Percentiles rank a stretch among this genome's conserved stretches.
Conservation (phyloP, 139 green algal species). For the Edaphochlamys debaryana region DNA sequence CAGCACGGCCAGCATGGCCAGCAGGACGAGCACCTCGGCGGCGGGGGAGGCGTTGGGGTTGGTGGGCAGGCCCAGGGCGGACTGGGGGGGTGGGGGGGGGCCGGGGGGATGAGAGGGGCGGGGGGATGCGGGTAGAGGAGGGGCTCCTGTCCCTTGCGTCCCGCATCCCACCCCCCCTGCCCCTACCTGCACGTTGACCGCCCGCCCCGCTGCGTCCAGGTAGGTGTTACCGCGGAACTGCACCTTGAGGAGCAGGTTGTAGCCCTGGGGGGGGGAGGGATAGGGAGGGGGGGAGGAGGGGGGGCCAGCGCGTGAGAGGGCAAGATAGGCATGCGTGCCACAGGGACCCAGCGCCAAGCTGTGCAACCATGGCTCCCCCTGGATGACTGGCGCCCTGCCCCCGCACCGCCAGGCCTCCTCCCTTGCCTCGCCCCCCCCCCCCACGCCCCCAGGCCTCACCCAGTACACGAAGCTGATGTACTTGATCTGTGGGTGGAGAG, state of each 20-base stretch:
- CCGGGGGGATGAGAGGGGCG: background rate
- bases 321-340: no score
- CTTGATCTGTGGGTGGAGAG: no score
- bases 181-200: slow-evolving; percentile 8
- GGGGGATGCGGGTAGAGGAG: background rate
- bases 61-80: slow-evolving; percentile 43
- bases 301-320: no score
- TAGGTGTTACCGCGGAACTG: slow-evolving; percentile 47
- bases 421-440: no score
- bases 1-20: slow-evolving; percentile 51
- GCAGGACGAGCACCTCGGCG: slow-evolving; percentile 48
- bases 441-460: no score
- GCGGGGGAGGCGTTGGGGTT: slow-evolving; percentile 27
- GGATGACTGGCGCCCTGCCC: no score
- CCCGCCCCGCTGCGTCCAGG: background rate
- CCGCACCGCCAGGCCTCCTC: no score
- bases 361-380: no score
- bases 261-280: slow-evolving; percentile 52
- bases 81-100: slow-evolving; percentile 4
- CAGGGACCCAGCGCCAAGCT: no score
- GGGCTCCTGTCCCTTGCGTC: no score
- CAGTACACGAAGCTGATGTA: slow-evolving; percentile 69
- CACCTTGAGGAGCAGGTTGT: slow-evolving; percentile 57
- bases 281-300: background rate
- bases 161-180: background rate